A percentile compares a stretch with the other conserved stretches of the same genome.
phyloP scores from a whole-genome alignment of 352 stramenopile genomes.

The Globisporangium canariense region DNA sequence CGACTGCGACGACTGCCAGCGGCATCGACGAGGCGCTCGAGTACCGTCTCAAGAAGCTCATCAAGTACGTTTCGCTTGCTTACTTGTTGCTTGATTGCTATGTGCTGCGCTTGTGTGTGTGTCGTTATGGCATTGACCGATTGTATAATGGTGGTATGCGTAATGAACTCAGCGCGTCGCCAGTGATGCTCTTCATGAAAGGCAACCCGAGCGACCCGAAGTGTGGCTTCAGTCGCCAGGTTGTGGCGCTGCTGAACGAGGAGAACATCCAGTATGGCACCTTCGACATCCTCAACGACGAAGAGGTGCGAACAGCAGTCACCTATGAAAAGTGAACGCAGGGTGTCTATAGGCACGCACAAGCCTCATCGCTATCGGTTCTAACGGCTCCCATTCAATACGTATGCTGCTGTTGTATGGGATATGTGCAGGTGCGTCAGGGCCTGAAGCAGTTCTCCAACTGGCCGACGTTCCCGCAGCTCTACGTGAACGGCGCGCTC shows the following conservation, averaged over 20 bases:
- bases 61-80: constrained; percentile 33
- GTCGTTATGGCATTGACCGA: neutral
- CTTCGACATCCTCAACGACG: constrained; percentile 98
- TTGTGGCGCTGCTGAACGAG: constrained; percentile 92
- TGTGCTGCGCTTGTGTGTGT: neutral
- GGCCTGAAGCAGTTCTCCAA: constrained; percentile 96
- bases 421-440: constrained; percentile 81
- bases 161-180: constrained; percentile 41
- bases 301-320: constrained; percentile 51
- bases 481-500: constrained; percentile 97
- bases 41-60: constrained; percentile 81
- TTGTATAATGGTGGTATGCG: neutral
- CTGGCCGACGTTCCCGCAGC: constrained; percentile 98
- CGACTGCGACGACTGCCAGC: constrained; percentile 20
- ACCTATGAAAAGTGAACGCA: too few relatives aligned
- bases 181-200: constrained; percentile 99
- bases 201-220: constrained; percentile 92
- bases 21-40: constrained; percentile 60
- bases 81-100: neutral
- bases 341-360: too few relatives aligned
- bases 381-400: too few relatives aligned
- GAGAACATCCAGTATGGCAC: constrained; percentile 92
- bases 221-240: constrained; percentile 95
- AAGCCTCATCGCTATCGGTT: too few relatives aligned
- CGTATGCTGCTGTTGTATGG: neutral